phyloP scores from a whole-genome alignment of 1,284 basidiomycete species.

The Ustilago tritici region DNA sequence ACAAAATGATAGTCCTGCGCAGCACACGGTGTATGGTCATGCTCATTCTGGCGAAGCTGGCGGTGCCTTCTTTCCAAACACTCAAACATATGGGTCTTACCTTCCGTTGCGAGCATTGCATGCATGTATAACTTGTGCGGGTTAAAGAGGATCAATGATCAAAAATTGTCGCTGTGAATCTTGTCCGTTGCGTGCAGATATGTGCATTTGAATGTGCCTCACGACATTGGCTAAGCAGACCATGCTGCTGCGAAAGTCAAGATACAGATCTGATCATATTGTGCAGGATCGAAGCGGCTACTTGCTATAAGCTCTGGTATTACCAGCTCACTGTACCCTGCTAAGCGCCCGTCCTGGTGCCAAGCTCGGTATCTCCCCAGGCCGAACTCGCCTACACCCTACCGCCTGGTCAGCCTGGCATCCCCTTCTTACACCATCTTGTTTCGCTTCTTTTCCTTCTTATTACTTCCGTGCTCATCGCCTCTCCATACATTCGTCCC shows the following conservation, averaged over 20 bases:
- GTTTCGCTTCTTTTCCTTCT: background rate
- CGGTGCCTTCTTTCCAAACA: conserved; percentile 17
- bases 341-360: background rate
- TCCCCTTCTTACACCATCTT: conserved; percentile 1
- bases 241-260: background rate
- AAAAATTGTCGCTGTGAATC: background rate
- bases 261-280: background rate
- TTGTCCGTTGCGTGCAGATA: conserved; percentile 1
- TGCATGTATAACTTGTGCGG: background rate
- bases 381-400: background rate
- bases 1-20: conserved; percentile 1
- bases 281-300: background rate
- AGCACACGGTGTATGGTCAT: conserved; percentile 5
- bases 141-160: background rate
- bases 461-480: background rate
- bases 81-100: conserved; percentile 28
- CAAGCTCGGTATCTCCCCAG: background rate
- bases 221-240: background rate
- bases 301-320: background rate
- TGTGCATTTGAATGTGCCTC: background rate
- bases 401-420: background rate
- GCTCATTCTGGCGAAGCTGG: conserved; percentile 1
- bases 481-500: conserved; percentile 3
- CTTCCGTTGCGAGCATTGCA: background rate
- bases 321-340: background rate